These are phyloP conservation scores for Cutaneotrichosporon curvatum DNA, from an alignment of 1,284 basidiomycete species.

Conservation along the genomic window DNA sequence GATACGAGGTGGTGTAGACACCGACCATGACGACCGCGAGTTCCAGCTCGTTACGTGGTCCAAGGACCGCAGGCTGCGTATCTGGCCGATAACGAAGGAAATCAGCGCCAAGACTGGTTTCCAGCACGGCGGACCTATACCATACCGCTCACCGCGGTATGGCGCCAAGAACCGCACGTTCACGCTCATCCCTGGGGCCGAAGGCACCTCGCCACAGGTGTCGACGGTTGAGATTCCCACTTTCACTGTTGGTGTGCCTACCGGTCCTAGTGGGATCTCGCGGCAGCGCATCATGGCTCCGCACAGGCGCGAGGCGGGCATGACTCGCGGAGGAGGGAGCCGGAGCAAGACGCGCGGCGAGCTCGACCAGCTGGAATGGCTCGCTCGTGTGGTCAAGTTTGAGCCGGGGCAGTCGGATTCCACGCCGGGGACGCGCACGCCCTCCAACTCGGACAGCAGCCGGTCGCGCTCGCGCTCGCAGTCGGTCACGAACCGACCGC, in stretches of 20 bases:
- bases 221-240: not conserved
- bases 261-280: conserved; percentile 31
- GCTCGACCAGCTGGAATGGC: conserved; percentile 46
- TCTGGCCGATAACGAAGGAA: conserved; percentile 78
- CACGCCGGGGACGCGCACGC: conserved; percentile 8
- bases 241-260: conserved; percentile 7
- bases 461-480: conserved; percentile 10
- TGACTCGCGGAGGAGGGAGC: conserved; percentile 42
- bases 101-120: conserved; percentile 48
- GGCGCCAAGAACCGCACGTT: conserved; percentile 44
- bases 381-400: conserved; percentile 40
- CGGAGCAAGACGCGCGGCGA: conserved; percentile 10
- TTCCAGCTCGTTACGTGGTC: conserved; percentile 97
- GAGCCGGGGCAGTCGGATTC: not conserved
- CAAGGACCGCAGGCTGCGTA: conserved; percentile 82
- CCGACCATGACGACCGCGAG: conserved; percentile 56
- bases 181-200: conserved; percentile 20
- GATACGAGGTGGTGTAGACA: conserved; percentile 51
- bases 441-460: conserved; percentile 25
- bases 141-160: conserved; percentile 49
- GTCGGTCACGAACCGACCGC: not conserved
- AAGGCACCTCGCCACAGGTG: not conserved
- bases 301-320: conserved; percentile 30
- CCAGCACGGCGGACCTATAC: conserved; percentile 49
- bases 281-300: conserved; percentile 25